phyloP scores from a whole-genome alignment of 192 early-diverging fungal species.

The Oehlia diaphana region DNA sequence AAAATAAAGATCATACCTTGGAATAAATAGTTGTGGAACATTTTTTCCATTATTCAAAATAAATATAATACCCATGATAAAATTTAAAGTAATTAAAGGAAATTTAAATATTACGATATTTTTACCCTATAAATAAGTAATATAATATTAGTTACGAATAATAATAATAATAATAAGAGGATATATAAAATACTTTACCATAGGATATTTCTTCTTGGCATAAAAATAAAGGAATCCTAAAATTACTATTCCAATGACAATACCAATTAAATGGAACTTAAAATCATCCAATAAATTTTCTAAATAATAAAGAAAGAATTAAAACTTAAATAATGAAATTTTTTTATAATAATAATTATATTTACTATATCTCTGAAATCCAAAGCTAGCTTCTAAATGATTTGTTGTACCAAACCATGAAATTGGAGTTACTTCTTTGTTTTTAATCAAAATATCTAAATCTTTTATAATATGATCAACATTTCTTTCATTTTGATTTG shows the following conservation, averaged over 20 bases:
- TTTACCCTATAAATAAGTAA: not conserved
- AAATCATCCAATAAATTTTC: not conserved
- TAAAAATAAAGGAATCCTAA: not conserved
- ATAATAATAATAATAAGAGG: not conserved
- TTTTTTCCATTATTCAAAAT: not conserved
- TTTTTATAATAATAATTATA: not conserved
- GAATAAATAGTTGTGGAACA: not conserved
- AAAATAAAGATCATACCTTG: not conserved
- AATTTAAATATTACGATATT: slow-evolving; percentile 8
- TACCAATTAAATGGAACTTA: not conserved
- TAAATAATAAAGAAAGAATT: not conserved
- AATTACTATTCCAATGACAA: not conserved
- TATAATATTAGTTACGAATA: too few species aligned
- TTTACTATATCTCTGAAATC: not conserved
- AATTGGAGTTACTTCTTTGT: not conserved
- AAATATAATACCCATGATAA: not conserved
- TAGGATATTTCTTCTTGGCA: not conserved
- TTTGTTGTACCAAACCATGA: not conserved
- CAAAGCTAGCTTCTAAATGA: not conserved
- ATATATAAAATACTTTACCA: not conserved
- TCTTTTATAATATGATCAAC: not conserved
- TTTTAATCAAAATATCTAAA: slow-evolving; percentile 2
- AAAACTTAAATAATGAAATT: not conserved
- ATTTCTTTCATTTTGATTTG: not conserved
- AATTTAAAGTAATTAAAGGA: not conserved